phyloP scores from a whole-genome alignment of 306 rosid species.

The Acacia melanoxylon region DNA sequence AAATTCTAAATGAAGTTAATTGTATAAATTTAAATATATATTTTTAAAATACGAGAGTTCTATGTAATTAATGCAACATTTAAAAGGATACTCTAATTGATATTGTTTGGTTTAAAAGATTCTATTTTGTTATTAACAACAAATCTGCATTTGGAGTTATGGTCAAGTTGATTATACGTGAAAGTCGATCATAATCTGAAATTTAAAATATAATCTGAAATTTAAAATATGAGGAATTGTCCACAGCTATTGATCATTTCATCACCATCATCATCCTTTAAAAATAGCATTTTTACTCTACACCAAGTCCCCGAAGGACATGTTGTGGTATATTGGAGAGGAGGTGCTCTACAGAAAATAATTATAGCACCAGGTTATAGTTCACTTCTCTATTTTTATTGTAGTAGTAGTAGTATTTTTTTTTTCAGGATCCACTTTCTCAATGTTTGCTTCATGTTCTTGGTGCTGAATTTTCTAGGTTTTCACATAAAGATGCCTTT shows the following conservation, averaged over 20 bases:
- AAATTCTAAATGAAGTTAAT: too few relatives aligned
- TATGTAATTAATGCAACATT: too few relatives aligned
- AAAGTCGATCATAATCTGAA: too few relatives aligned
- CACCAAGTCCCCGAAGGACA: conserved; percentile 99
- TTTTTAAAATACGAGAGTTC: too few relatives aligned
- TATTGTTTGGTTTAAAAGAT: too few relatives aligned
- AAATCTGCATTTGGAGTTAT: too few relatives aligned
- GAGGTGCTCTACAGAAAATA: conserved; percentile 82
- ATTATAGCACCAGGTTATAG: conserved; percentile 76
- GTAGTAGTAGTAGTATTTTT: not conserved
- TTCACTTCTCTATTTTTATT: not conserved
- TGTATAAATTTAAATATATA: too few relatives aligned
- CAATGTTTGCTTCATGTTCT: conserved; percentile 9
- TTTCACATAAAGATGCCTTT: conserved; percentile 87
- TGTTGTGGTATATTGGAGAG: conserved; percentile 96
- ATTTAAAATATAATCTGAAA: too few relatives aligned
- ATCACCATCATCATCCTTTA: conserved; percentile 33
- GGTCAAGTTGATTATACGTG: too few relatives aligned
- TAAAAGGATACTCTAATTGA: too few relatives aligned
- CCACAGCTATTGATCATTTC: conserved; percentile 60
- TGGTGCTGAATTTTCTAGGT: conserved; percentile 47
- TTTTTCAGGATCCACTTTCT: not conserved
- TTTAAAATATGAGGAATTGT: conserved; percentile 15
- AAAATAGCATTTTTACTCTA: conserved; percentile 49
- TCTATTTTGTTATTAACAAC: too few relatives aligned